phyloP scores from a whole-genome alignment of 352 stramenopile genomes.

The Phytopythium delawarense region DNA sequence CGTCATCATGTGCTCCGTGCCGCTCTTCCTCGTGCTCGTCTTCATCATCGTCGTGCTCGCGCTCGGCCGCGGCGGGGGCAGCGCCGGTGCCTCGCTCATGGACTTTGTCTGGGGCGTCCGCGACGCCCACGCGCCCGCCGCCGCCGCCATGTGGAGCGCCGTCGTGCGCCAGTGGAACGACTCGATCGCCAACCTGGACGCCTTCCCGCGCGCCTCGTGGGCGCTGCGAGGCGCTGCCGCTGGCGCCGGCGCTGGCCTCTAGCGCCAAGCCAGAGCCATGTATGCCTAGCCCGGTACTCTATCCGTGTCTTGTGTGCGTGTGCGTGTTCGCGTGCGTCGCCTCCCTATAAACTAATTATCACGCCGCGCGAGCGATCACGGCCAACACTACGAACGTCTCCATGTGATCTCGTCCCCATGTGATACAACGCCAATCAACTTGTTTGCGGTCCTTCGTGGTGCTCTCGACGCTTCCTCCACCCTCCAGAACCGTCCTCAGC shows the following conservation, averaged over 20 bases:
- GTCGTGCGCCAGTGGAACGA: slow-evolving; percentile 14
- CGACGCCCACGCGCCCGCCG: background rate
- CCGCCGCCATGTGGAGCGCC: slow-evolving; percentile 2
- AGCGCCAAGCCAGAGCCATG: background rate
- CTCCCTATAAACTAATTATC: slow-evolving; percentile 8
- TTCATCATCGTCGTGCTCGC: slow-evolving; percentile 58
- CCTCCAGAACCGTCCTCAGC: no score
- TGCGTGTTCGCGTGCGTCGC: background rate
- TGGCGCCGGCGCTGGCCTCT: background rate
- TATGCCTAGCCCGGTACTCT: background rate
- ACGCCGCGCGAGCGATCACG: background rate
- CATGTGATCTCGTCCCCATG: no score
- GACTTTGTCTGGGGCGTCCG: slow-evolving; percentile 5
- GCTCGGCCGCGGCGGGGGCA: slow-evolving; percentile 26
- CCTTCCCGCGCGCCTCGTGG: slow-evolving; percentile 6
- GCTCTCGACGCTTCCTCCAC: no score
- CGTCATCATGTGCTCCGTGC: slow-evolving; percentile 70
- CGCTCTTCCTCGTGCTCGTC: slow-evolving; percentile 46
- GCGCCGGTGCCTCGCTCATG: slow-evolving; percentile 9
- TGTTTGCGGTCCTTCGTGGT: no score
- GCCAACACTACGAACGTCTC: background rate
- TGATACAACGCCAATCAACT: background rate
- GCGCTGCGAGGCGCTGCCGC: slow-evolving; percentile 9
- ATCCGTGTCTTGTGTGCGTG: background rate
- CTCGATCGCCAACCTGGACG: slow-evolving; percentile 3